These are phyloP conservation scores for Phalaenopsis equestris DNA, from an alignment of 106 monocot genomes.

Conservation along the genomic window DNA sequence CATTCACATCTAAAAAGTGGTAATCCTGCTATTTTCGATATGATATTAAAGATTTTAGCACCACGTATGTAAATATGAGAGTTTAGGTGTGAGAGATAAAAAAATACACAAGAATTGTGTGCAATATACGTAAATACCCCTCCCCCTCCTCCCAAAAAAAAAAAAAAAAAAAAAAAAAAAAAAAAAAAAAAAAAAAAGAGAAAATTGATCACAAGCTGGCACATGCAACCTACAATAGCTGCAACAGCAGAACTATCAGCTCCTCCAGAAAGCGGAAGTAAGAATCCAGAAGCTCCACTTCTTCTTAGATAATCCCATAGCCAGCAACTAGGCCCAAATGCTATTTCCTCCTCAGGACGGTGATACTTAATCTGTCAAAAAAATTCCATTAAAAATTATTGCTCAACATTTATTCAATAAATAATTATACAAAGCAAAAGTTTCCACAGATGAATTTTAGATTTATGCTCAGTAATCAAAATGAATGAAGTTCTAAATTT, in stretches of 20 bases:
- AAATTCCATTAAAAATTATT: neutral
- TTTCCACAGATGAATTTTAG: neutral
- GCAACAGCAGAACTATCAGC: conserved; percentile 99
- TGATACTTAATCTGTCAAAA: conserved; percentile 72
- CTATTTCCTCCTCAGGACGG: conserved; percentile 89
- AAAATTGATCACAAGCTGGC: conserved; percentile 75
- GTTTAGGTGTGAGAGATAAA: no score
- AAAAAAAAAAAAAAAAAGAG: neutral
- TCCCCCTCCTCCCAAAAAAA: no score
- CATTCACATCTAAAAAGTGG: no score
- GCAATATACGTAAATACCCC: no score
- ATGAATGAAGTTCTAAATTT: neutral
- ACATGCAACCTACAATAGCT: conserved; percentile 97
- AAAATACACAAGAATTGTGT: no score
- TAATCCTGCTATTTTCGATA: no score
- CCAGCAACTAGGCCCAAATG: conserved; percentile 98
- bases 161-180: no score
- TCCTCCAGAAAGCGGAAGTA: conserved; percentile 98
- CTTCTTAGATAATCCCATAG: conserved; percentile 97
- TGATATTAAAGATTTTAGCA: no score
- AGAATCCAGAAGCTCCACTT: conserved; percentile 94
- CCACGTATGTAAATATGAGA: no score
- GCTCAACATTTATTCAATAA: neutral
- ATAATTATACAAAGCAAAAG: neutral
- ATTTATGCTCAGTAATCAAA: neutral